These are phyloP conservation scores for Populus tomentosa DNA, from an alignment of 441 rosid species.

Conservation along the genomic window DNA sequence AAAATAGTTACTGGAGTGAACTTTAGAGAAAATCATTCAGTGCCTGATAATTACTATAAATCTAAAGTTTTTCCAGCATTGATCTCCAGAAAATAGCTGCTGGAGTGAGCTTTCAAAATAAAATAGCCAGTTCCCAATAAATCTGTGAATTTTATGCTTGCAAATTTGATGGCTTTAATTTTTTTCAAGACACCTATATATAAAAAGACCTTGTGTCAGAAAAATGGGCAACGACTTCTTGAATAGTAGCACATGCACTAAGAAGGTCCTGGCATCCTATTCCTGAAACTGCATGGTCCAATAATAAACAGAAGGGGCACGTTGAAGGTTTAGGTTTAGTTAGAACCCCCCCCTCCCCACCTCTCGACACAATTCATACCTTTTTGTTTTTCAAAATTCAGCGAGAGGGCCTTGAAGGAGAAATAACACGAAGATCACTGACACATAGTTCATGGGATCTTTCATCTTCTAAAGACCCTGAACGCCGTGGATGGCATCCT, in stretches of 20 bases:
- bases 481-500: slow-evolving; percentile 99
- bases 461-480: slow-evolving; percentile 71
- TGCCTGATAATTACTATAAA: not conserved
- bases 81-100: not conserved
- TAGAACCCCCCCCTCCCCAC: not conserved
- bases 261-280: not conserved
- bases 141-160: not conserved
- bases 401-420: slow-evolving; percentile 85
- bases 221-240: no score
- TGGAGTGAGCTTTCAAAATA: not conserved
- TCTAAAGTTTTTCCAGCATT: not conserved
- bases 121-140: not conserved
- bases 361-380: slow-evolving; percentile 3
- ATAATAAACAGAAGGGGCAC: not conserved
- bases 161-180: not conserved
- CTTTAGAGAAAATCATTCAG: not conserved
- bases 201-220: not conserved
- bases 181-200: not conserved
- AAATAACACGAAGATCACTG: slow-evolving; percentile 81
- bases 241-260: not conserved
- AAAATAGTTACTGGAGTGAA: not conserved
- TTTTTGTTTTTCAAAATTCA: slow-evolving; percentile 28
- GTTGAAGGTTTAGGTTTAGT: not conserved
- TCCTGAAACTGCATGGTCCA: not conserved
- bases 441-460: slow-evolving; percentile 93